A percentile compares a stretch with the other conserved stretches of the same genome.
These are phyloP conservation scores for Trypanosoma grayi DNA, from an alignment of 208 protist species.

Conservation along the genomic window DNA sequence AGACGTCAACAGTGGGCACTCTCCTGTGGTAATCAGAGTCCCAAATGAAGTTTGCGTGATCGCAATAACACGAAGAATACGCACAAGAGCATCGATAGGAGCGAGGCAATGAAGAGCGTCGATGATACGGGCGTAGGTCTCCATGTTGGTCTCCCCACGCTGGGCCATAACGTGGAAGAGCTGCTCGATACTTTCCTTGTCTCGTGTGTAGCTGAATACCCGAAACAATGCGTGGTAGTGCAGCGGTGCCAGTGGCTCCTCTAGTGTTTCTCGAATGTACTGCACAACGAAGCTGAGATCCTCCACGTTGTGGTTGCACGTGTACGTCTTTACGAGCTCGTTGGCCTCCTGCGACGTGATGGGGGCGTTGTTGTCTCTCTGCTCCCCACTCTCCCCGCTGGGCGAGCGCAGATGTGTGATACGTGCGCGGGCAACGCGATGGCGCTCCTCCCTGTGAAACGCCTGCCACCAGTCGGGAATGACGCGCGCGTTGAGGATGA, in stretches of 20 bases:
- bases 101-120: conserved; percentile 66
- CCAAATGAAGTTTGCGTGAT: conserved; percentile 56
- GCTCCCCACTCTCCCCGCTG: not conserved
- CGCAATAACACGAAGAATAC: conserved; percentile 41
- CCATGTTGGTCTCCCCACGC: conserved; percentile 46
- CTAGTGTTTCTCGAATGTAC: conserved; percentile 74
- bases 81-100: conserved; percentile 46
- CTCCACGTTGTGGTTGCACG: conserved; percentile 59
- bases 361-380: not conserved
- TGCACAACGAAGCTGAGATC: conserved; percentile 63
- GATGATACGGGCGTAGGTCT: conserved; percentile 72
- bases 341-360: conserved; percentile 46
- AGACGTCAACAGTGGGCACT: conserved; percentile 55
- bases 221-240: conserved; percentile 85
- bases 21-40: conserved; percentile 25
- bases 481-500: conserved; percentile 57
- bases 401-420: conserved; percentile 33
- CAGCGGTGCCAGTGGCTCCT: conserved; percentile 45
- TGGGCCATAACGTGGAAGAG: conserved; percentile 73
- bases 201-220: conserved; percentile 69
- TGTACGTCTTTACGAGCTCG: conserved; percentile 64
- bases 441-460: conserved; percentile 65
- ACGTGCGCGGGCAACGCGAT: conserved; percentile 41
- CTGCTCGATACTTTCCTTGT: conserved; percentile 67
- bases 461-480: conserved; percentile 83